Conservation (phyloP, 2,329 filamentous ascomycete species). For the Epicoccum sorghinum region DNA sequence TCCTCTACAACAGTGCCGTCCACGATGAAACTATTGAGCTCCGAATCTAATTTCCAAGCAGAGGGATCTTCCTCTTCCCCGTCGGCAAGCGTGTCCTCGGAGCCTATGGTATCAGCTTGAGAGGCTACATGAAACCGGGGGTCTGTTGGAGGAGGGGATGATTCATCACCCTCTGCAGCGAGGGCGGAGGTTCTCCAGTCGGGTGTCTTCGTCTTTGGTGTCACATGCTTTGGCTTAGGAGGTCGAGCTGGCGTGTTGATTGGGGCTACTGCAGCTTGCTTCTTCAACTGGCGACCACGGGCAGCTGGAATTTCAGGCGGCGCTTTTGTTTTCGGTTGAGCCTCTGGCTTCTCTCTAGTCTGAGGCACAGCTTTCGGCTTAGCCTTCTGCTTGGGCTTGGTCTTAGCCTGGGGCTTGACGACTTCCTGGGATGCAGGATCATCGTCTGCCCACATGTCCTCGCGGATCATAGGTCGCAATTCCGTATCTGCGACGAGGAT, state of each 20-base stretch:
- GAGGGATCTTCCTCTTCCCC: constrained; percentile 48
- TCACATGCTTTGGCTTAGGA: constrained; percentile 14
- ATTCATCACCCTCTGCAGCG: constrained; percentile 41
- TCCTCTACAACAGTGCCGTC: constrained; percentile 49
- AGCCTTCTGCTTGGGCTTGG: constrained; percentile 20
- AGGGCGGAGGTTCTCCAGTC: constrained; percentile 36
- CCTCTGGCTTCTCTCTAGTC: not conserved
- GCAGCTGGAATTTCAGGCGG: constrained; percentile 27
- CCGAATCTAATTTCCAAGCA: constrained; percentile 51
- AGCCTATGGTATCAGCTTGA: constrained; percentile 51
- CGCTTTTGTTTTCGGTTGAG: constrained; percentile 19
- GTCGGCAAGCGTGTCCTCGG: constrained; percentile 50
- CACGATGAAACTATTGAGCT: constrained; percentile 54
- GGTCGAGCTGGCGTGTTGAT: constrained; percentile 27
- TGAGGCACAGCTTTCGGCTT: constrained; percentile 20
- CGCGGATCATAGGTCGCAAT: constrained; percentile 21
- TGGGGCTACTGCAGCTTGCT: constrained; percentile 5
- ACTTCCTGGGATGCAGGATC: constrained; percentile 34
- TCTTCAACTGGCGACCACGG: constrained; percentile 34
- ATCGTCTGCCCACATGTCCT: constrained; percentile 43
- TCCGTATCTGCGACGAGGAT: constrained; percentile 28
- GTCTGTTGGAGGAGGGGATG: constrained; percentile 49
- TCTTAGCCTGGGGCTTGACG: constrained; percentile 23
- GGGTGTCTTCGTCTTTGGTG: constrained; percentile 27
- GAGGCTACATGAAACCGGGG: constrained; percentile 46